Evolutionary conservation across 345 rosid genomes (phyloP).

Genomic region (Hibiscus syriacus): DNA sequence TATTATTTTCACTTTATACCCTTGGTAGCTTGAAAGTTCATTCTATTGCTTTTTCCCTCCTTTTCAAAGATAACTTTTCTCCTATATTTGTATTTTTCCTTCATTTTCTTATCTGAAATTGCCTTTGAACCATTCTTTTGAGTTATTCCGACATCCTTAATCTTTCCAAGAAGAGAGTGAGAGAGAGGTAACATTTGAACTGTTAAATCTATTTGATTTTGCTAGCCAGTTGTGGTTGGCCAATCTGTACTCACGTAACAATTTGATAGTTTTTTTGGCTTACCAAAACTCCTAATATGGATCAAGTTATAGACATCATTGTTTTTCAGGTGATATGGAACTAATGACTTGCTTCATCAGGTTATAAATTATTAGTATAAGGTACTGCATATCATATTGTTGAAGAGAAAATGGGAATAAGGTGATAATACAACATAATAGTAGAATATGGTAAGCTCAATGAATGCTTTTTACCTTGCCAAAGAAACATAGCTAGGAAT

Average conservation of each 20-base stretch:
- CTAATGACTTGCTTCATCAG: not conserved
- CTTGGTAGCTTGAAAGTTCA: not conserved
- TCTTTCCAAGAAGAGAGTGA: not conserved
- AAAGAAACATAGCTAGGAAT: not conserved
- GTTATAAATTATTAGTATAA: not conserved
- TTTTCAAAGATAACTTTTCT: not conserved
- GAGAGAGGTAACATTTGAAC: not conserved
- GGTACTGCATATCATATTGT: not conserved
- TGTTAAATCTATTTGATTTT: not conserved
- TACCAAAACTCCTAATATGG: not conserved
- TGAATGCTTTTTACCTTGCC: not conserved
- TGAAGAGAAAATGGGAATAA: not conserved
- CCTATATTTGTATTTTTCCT: not conserved
- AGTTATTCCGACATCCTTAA: no score
- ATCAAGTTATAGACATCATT: not conserved
- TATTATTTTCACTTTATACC: not conserved
- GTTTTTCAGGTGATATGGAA: not conserved
- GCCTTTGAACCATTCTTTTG: not conserved
- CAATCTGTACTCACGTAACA: not conserved
- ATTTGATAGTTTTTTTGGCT: not conserved
- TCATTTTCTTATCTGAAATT: not conserved
- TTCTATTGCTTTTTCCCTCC: not conserved
- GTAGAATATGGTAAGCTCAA: not conserved
- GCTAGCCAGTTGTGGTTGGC: not conserved
- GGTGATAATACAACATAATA: not conserved